Evolutionary conservation across 2,329 filamentous ascomycete species (phyloP).

Genomic region (Ophiostoma triangulosporum): DNA sequence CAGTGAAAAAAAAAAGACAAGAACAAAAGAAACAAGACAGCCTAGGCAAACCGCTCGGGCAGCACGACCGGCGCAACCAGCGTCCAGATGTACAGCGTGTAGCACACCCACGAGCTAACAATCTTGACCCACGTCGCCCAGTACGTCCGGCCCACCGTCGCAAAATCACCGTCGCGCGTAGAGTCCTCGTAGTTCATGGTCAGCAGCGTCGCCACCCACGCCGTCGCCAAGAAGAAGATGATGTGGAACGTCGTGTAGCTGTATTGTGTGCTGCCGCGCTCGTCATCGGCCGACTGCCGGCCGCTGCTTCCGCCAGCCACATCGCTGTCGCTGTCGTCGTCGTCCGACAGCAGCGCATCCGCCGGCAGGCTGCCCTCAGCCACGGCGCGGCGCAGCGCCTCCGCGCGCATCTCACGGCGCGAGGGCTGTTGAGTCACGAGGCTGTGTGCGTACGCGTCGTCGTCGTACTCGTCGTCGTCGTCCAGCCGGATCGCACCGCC

Average conservation of each 20-base stretch:
- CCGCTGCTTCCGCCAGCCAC: conserved; percentile 50
- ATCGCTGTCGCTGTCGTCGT: conserved; percentile 50
- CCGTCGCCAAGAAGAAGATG: conserved; percentile 92
- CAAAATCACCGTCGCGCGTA: conserved; percentile 60
- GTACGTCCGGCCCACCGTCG: conserved; percentile 85
- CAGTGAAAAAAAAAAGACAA: background rate
- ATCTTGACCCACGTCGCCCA: conserved; percentile 99
- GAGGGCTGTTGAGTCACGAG: conserved; percentile 77
- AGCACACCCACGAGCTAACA: conserved; percentile 92
- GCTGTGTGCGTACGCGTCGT: conserved; percentile 39
- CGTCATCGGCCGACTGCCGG: conserved; percentile 65
- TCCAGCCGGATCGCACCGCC: conserved; percentile 49
- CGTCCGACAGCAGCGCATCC: conserved; percentile 67
- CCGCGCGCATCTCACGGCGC: conserved; percentile 82
- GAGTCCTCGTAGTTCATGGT: conserved; percentile 57
- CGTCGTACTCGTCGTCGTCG: conserved; percentile 40
- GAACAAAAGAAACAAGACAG: background rate
- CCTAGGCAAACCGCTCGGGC: conserved; percentile 67
- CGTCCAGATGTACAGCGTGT: conserved; percentile 87
- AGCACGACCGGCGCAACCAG: conserved; percentile 73
- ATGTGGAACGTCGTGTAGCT: conserved; percentile 93
- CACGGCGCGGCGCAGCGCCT: conserved; percentile 80
- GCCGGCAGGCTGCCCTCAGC: conserved; percentile 87
- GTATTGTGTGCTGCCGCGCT: conserved; percentile 82
- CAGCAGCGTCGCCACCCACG: conserved; percentile 87